Conservation (phyloP, 805 yeast species). For the Saccharomycopsis capsularis region DNA sequence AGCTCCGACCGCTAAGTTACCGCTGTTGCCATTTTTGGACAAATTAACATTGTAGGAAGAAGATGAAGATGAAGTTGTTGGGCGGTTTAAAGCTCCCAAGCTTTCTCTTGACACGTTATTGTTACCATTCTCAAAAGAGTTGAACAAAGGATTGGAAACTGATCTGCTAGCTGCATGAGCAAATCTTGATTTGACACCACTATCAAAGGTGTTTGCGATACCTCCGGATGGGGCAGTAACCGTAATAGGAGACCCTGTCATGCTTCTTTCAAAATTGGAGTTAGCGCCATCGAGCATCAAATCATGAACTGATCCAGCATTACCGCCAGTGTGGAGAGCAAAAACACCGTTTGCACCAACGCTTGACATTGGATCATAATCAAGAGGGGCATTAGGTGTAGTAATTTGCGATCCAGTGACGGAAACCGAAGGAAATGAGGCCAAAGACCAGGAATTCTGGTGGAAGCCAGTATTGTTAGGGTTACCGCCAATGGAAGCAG, state of each 20-base stretch:
- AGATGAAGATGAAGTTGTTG: background rate
- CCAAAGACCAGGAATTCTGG: slow-evolving; percentile 17
- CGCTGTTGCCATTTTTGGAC: background rate
- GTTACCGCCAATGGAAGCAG: background rate
- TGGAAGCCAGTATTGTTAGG: slow-evolving; percentile 1
- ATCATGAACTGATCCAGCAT: background rate
- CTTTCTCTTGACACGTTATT: background rate
- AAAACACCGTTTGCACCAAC: background rate
- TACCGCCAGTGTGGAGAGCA: background rate
- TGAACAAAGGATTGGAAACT: slow-evolving; percentile 18
- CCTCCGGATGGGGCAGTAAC: background rate
- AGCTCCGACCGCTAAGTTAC: background rate
- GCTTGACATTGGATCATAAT: background rate
- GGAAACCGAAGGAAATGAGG: slow-evolving; percentile 2
- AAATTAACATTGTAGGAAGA: background rate
- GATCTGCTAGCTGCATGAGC: slow-evolving; percentile 16
- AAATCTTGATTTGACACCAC: slow-evolving; percentile 5
- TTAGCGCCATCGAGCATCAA: background rate
- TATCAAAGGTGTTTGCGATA: background rate
- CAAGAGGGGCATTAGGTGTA: background rate
- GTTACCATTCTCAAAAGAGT: background rate
- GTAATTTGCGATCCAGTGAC: background rate
- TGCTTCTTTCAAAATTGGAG: background rate
- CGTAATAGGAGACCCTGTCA: background rate
- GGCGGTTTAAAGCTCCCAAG: background rate